phyloP scores from a whole-genome alignment of 176 grass and related monocot species.

The Carex kokanica region DNA sequence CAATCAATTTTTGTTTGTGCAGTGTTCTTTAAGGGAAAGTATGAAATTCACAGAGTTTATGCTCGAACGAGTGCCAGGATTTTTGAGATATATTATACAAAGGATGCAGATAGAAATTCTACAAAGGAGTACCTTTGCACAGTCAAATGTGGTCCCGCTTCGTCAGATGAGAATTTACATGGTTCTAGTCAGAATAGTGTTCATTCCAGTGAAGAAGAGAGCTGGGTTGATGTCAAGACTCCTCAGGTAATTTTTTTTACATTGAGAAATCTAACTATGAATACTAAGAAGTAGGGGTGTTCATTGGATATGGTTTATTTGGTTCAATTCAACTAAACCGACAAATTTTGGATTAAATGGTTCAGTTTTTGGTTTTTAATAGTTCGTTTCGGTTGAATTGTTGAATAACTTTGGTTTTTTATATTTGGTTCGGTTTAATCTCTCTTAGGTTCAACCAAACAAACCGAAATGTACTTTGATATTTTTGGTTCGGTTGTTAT shows the following conservation, averaged over 20 bases:
- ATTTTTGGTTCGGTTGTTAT: too few relatives aligned
- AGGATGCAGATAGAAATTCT: conserved; percentile 22
- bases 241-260: conserved; percentile 41
- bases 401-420: too few relatives aligned
- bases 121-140: conserved; percentile 83
- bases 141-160: conserved; percentile 55
- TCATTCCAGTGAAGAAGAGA: conserved; percentile 64
- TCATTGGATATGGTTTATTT: too few relatives aligned
- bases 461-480: too few relatives aligned
- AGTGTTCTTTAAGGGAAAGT: conserved; percentile 63
- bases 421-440: too few relatives aligned
- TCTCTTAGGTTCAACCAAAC: too few relatives aligned
- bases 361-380: too few relatives aligned
- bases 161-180: conserved; percentile 32
- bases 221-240: conserved; percentile 76
- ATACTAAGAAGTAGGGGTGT: background rate
- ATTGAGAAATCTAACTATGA: background rate
- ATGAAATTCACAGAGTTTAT: conserved; percentile 77
- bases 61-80: conserved; percentile 62
- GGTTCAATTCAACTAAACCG: too few relatives aligned
- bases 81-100: conserved; percentile 87
- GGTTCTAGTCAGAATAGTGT: conserved; percentile 33
- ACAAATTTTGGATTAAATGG: too few relatives aligned
- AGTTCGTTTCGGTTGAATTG: too few relatives aligned
- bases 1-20: conserved; percentile 21